Evolutionary conservation across 2,329 filamentous ascomycete species (phyloP).

Genomic region (Aspergillus persii): DNA sequence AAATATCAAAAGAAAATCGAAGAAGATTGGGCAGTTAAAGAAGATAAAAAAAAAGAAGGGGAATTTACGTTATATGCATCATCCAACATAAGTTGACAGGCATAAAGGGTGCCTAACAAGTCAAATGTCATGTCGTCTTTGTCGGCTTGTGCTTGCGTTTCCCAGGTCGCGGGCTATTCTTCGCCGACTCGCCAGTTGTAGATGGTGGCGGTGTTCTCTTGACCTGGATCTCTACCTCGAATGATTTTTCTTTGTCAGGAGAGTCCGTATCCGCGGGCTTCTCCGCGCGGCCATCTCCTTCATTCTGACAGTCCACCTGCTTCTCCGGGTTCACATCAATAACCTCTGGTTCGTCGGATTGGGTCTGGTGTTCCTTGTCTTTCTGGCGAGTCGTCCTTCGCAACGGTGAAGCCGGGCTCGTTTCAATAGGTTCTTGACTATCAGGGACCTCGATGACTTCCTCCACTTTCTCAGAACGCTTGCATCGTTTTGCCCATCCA

Average conservation of each 20-base stretch:
- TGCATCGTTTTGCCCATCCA: neutral
- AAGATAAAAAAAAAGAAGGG: neutral
- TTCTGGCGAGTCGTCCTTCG: neutral
- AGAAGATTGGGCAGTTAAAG: neutral
- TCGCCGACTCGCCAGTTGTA: neutral
- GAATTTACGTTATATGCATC: neutral
- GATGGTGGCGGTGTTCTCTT: slow-evolving; percentile 23
- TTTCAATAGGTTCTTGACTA: slow-evolving; percentile 25
- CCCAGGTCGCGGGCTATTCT: neutral
- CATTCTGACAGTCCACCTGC: neutral
- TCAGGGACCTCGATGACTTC: slow-evolving; percentile 29
- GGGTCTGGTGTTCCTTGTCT: neutral
- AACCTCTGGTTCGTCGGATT: neutral
- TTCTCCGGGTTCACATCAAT: neutral
- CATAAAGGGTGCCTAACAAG: neutral
- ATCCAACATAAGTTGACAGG: neutral
- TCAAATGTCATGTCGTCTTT: neutral
- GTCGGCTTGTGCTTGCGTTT: neutral
- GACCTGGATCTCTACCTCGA: slow-evolving; percentile 24
- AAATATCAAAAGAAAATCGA: neutral
- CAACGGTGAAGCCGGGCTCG: neutral
- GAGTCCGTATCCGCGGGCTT: neutral
- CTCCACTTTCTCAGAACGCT: neutral
- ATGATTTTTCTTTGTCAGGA: neutral
- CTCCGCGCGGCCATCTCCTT: neutral